These are phyloP conservation scores for Rhynchosporium agropyri DNA, from an alignment of 2,329 filamentous ascomycete species.

Conservation along the genomic window DNA sequence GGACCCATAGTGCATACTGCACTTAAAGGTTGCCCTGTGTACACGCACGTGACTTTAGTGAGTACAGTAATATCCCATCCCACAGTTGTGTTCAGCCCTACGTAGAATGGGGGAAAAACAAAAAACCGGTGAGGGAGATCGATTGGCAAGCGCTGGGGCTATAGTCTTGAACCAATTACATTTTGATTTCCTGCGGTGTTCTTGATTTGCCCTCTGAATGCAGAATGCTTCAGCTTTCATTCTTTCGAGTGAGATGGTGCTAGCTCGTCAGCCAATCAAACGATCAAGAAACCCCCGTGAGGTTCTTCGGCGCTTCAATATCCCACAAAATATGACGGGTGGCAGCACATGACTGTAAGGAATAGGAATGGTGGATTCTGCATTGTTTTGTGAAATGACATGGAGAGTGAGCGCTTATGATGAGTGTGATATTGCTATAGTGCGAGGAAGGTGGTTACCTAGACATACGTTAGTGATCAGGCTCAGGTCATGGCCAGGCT, in stretches of 20 bases:
- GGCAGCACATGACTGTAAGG: slow-evolving; percentile 23
- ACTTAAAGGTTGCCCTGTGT: too few relatives aligned
- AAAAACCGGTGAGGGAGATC: not conserved
- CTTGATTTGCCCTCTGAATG: not conserved
- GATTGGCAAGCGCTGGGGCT: not conserved
- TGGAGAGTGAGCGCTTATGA: slow-evolving; percentile 29
- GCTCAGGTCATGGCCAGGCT: not conserved
- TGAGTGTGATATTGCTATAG: not conserved
- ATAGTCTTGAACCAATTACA: not conserved
- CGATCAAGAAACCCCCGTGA: not conserved
- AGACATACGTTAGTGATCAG: slow-evolving; percentile 5
- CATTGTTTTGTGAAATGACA: slow-evolving; percentile 23
- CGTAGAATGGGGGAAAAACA: not conserved
- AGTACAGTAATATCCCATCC: not conserved
- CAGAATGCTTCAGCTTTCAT: slow-evolving; percentile 23
- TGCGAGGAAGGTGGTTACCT: not conserved
- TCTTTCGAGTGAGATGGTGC: slow-evolving; percentile 7
- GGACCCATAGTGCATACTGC: not conserved
- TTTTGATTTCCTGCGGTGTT: not conserved
- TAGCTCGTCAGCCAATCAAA: slow-evolving; percentile 17
- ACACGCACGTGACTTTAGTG: slow-evolving; percentile 3
- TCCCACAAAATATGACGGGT: slow-evolving; percentile 21
- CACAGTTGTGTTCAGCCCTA: not conserved
- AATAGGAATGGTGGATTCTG: slow-evolving; percentile 18
- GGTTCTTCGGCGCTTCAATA: slow-evolving; percentile 30